These are phyloP conservation scores for Sarocladium brachiariae DNA, from an alignment of 2,329 filamentous ascomycete species.

Conservation along the genomic window DNA sequence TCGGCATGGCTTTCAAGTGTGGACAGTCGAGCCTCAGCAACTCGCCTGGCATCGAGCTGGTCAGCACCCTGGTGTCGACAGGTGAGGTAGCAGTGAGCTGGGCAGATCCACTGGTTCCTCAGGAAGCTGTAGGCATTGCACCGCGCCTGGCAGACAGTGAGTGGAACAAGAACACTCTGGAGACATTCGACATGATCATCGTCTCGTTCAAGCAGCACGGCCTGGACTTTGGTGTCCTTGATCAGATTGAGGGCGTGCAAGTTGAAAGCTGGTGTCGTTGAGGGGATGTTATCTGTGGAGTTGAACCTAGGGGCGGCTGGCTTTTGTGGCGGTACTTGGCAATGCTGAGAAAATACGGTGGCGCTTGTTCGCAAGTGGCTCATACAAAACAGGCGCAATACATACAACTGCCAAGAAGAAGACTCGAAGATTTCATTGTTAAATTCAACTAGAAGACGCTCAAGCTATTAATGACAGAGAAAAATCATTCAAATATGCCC, in stretches of 20 bases:
- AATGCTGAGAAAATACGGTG: too few relatives aligned
- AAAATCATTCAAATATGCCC: too few relatives aligned
- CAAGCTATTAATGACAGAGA: too few relatives aligned
- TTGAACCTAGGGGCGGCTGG: too few relatives aligned
- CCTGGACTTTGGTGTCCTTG: conserved; percentile 33
- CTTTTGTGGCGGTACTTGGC: too few relatives aligned
- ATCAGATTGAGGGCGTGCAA: conserved; percentile 24
- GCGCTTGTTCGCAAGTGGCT: too few relatives aligned
- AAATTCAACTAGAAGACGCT: too few relatives aligned
- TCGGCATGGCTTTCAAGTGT: conserved; percentile 43
- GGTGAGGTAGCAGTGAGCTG: conserved; percentile 34
- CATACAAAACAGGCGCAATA: too few relatives aligned
- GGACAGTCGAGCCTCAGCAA: conserved; percentile 41
- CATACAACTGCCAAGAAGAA: too few relatives aligned
- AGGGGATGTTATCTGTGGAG: neutral
- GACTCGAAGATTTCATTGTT: too few relatives aligned
- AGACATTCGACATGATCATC: conserved; percentile 35
- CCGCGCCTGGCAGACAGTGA: conserved; percentile 26
- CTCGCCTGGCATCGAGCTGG: conserved; percentile 38
- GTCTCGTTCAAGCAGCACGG: conserved; percentile 35
- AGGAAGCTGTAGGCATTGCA: conserved; percentile 34
- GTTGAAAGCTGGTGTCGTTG: conserved; percentile 33
- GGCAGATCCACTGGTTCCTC: conserved; percentile 36
- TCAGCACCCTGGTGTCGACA: conserved; percentile 28
- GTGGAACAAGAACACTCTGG: conserved; percentile 31